phyloP scores from a whole-genome alignment of 1,139 yeast genomes.

The Debaryomyces subglobosus region DNA sequence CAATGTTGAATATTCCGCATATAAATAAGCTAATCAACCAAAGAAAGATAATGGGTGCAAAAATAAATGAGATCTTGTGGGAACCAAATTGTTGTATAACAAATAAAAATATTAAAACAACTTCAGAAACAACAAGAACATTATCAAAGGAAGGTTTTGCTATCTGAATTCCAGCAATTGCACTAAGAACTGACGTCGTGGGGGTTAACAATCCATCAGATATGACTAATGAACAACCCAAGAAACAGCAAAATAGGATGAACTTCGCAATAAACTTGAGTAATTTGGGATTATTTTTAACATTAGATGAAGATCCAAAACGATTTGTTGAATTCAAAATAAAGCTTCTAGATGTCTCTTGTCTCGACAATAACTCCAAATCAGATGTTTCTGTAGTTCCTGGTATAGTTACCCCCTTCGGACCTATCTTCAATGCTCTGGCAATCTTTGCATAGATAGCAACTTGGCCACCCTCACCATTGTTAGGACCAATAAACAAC shows the following conservation, averaged over 20 bases:
- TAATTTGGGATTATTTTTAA: conserved; percentile 27
- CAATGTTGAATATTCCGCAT: conserved; percentile 51
- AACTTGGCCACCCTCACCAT: conserved; percentile 65
- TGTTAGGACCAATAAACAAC: conserved; percentile 52
- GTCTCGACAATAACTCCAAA: conserved; percentile 42
- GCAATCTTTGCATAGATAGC: conserved; percentile 63
- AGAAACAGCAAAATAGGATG: conserved; percentile 46
- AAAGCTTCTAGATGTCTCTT: conserved; percentile 35
- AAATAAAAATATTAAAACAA: conserved; percentile 47
- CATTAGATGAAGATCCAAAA: conserved; percentile 16
- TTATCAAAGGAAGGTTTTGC: conserved; percentile 41
- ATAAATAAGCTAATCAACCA: conserved; percentile 52
- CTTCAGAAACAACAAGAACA: conserved; percentile 53
- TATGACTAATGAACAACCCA: conserved; percentile 58
- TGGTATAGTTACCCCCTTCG: conserved; percentile 47
- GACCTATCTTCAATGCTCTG: conserved; percentile 49
- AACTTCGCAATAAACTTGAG: conserved; percentile 32
- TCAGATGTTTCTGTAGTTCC: conserved; percentile 38
- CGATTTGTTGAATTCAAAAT: conserved; percentile 7
- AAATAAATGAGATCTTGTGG: conserved; percentile 39
- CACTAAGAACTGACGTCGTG: conserved; percentile 60
- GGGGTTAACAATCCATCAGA: conserved; percentile 66
- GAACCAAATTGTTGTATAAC: conserved; percentile 52
- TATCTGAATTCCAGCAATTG: conserved; percentile 51
- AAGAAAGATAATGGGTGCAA: conserved; percentile 56